These are phyloP conservation scores for Arthrobotrys conoides DNA, from an alignment of 2,329 filamentous ascomycete species.

Conservation along the genomic window DNA sequence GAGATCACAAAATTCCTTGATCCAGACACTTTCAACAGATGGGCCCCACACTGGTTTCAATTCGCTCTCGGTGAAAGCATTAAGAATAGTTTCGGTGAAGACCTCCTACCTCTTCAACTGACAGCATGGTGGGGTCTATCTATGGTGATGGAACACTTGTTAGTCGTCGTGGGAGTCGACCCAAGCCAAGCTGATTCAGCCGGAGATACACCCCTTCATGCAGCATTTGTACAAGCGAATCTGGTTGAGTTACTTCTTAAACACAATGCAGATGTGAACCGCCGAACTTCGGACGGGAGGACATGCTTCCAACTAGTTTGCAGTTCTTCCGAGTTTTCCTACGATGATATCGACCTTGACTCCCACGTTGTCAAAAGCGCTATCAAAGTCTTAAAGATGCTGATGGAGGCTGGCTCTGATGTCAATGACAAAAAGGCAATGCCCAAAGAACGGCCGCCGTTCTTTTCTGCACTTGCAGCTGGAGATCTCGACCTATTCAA, in stretches of 20 bases:
- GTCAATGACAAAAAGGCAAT: constrained; percentile 38
- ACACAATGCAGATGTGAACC: constrained; percentile 33
- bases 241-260: constrained; percentile 44
- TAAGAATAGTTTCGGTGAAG: neutral
- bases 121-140: constrained; percentile 34
- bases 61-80: neutral
- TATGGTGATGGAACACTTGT: constrained; percentile 44
- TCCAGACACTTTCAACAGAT: constrained; percentile 40
- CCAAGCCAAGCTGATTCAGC: constrained; percentile 28
- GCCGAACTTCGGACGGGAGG: constrained; percentile 1
- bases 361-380: constrained; percentile 15
- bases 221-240: constrained; percentile 24
- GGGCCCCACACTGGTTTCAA: constrained; percentile 37
- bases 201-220: constrained; percentile 33
- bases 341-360: constrained; percentile 46
- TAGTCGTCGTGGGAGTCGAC: constrained; percentile 28
- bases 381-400: constrained; percentile 29
- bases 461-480: constrained; percentile 27
- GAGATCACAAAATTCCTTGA: constrained; percentile 43
- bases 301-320: constrained; percentile 31
- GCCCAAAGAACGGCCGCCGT: constrained; percentile 40
- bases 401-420: constrained; percentile 48
- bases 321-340: constrained; percentile 21
- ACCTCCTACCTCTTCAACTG: constrained; percentile 23
- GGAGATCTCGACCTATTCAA: constrained; percentile 49